These are phyloP conservation scores for Leccinum variicolor DNA, from an alignment of 768 basidiomycete species.

Conservation along the genomic window DNA sequence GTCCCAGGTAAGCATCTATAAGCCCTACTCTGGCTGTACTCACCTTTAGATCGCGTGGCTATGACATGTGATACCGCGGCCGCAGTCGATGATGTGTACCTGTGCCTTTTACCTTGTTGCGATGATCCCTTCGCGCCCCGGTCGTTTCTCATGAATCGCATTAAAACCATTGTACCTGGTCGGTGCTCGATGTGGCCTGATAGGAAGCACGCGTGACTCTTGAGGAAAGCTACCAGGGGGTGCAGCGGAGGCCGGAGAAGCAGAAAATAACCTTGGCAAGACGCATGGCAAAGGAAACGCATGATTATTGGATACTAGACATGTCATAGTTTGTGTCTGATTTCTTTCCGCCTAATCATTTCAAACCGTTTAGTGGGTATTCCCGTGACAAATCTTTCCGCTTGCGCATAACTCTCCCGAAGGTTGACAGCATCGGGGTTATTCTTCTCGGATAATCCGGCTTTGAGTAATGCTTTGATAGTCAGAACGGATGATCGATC, in stretches of 20 bases:
- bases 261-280: neutral
- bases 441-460: constrained; percentile 59
- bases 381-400: constrained; percentile 59
- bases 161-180: neutral
- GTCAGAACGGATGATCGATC: constrained; percentile 51
- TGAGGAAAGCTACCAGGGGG: neutral
- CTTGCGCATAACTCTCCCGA: constrained; percentile 70
- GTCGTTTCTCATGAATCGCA: neutral
- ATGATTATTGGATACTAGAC: neutral
- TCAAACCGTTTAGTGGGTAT: constrained; percentile 51
- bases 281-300: neutral
- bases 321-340: constrained; percentile 57
- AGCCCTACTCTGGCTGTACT: constrained; percentile 51
- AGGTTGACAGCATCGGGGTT: constrained; percentile 62
- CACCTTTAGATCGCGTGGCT: constrained; percentile 26
- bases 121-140: neutral
- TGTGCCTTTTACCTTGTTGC: neutral
- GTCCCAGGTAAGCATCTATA: constrained; percentile 64
- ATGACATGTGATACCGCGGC: neutral
- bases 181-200: neutral
- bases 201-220: neutral
- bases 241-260: neutral
- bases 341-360: constrained; percentile 58
- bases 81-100: neutral
- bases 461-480: constrained; percentile 52